Percentiles rank a stretch among this genome's conserved stretches.
Evolutionary conservation across 108 stramenopile species (phyloP).

Genomic region (Conticribra weissflogii): DNA sequence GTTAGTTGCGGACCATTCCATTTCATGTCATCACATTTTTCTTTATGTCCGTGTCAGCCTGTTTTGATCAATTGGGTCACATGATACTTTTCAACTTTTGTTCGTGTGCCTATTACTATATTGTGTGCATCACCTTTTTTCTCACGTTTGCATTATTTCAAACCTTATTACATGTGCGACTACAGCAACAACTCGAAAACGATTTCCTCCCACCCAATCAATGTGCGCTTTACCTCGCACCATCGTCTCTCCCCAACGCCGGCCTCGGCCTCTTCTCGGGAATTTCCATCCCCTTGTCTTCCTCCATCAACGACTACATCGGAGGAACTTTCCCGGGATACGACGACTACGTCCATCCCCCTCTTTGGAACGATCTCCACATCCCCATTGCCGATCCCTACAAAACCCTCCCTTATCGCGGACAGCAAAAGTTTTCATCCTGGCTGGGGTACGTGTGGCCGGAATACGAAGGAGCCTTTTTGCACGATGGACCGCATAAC

Average conservation of each 20-base stretch:
- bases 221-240: conserved; percentile 49
- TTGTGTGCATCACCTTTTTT: too few relatives aligned
- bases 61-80: too few relatives aligned
- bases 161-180: too few relatives aligned
- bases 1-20: too few relatives aligned
- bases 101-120: too few relatives aligned
- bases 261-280: conserved; percentile 45
- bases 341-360: conserved; percentile 16
- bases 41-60: too few relatives aligned
- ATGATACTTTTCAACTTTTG: too few relatives aligned
- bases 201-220: conserved; percentile 10
- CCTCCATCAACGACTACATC: conserved; percentile 23
- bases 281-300: conserved; percentile 14
- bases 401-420: conserved; percentile 57
- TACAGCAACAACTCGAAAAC: too few relatives aligned
- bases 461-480: conserved; percentile 3
- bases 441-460: conserved; percentile 62
- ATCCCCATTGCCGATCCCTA: conserved; percentile 55
- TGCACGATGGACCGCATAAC: conserved; percentile 5
- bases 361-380: conserved; percentile 48
- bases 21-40: too few relatives aligned
- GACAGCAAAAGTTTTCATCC: conserved; percentile 48
- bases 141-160: too few relatives aligned
- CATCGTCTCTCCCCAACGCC: conserved; percentile 42
- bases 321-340: conserved; percentile 29